Conservation (phyloP, 345 rosid species). For the Ceriops tagal region DNA sequence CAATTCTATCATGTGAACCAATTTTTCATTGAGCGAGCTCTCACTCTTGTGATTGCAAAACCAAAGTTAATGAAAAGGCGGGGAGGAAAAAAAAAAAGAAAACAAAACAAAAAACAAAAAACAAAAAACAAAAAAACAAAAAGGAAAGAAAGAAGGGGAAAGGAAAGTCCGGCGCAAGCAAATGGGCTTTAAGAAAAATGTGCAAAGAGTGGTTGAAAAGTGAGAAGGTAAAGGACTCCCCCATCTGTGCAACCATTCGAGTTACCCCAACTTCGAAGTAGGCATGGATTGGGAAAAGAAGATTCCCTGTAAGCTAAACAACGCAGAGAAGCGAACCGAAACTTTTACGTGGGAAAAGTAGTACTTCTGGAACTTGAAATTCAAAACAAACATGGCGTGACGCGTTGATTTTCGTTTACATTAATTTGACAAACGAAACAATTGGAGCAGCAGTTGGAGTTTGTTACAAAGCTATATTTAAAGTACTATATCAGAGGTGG, state of each 20-base stretch:
- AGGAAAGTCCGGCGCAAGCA: not conserved
- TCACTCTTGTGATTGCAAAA: too few species aligned
- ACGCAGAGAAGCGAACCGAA: slow-evolving; percentile 31
- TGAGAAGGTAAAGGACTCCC: slow-evolving; percentile 20
- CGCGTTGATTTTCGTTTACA: slow-evolving; percentile 31
- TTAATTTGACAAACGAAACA: not conserved
- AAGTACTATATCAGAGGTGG: slow-evolving; percentile 8
- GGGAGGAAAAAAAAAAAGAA: not conserved
- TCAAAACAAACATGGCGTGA: slow-evolving; percentile 17
- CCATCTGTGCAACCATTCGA: slow-evolving; percentile 27
- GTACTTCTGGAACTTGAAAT: slow-evolving; percentile 14
- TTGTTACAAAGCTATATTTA: slow-evolving; percentile 11
- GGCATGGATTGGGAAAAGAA: slow-evolving; percentile 16
- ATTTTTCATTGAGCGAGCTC: too few species aligned
- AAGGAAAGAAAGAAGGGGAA: too few species aligned
- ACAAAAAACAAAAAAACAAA: not conserved
- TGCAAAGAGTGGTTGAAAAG: slow-evolving; percentile 49
- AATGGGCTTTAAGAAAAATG: slow-evolving; percentile 4
- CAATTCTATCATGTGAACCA: too few species aligned
- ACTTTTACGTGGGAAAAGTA: not conserved
- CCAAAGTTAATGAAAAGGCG: too few species aligned
- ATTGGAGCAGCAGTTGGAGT: slow-evolving; percentile 7
- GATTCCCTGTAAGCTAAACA: slow-evolving; percentile 41
- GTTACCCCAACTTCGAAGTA: slow-evolving; percentile 16
- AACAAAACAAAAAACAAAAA: not conserved